Evolutionary conservation across 2,329 filamentous ascomycete species (phyloP).

Genomic region (Talaromyces sp.): DNA sequence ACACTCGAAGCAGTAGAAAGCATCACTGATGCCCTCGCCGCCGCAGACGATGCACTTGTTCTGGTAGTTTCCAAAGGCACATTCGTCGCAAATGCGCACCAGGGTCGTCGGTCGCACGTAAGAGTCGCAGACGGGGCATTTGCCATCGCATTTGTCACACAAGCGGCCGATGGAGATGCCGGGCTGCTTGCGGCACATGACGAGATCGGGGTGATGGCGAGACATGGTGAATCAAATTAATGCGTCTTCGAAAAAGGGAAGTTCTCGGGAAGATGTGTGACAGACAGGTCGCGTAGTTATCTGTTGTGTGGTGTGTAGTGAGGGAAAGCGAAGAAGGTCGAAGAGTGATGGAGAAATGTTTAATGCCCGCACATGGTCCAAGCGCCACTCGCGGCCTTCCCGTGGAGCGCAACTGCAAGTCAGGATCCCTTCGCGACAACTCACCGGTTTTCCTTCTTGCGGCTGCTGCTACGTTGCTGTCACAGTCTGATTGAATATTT

Average conservation of each 20-base stretch:
- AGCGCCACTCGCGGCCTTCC: slow-evolving; percentile 7
- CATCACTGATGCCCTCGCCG: slow-evolving; percentile 95
- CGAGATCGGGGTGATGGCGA: slow-evolving; percentile 93
- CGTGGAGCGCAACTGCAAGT: background rate
- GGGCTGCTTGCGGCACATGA: slow-evolving; percentile 98
- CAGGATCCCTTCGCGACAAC: background rate
- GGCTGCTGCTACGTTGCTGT: background rate
- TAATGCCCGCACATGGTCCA: slow-evolving; percentile 4
- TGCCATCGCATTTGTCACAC: slow-evolving; percentile 99
- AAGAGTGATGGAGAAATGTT: background rate
- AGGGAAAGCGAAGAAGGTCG: background rate
- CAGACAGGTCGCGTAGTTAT: background rate
- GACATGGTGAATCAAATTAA: slow-evolving; percentile 57
- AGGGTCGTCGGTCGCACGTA: slow-evolving; percentile 97
- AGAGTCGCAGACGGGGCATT: slow-evolving; percentile 97
- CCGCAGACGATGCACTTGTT: slow-evolving; percentile 99
- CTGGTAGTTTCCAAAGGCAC: slow-evolving; percentile 98
- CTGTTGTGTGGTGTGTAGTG: background rate
- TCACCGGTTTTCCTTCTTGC: background rate
- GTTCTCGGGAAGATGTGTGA: background rate
- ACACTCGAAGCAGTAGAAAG: slow-evolving; percentile 99
- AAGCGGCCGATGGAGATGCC: slow-evolving; percentile 97
- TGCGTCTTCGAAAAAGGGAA: background rate
- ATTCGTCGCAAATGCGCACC: slow-evolving; percentile 98
- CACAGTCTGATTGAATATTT: background rate